Percentiles rank a stretch among this genome's conserved stretches.
These are phyloP conservation scores for Musa balbisiana DNA, from an alignment of 202 grass and related monocot genomes.

Conservation along the genomic window DNA sequence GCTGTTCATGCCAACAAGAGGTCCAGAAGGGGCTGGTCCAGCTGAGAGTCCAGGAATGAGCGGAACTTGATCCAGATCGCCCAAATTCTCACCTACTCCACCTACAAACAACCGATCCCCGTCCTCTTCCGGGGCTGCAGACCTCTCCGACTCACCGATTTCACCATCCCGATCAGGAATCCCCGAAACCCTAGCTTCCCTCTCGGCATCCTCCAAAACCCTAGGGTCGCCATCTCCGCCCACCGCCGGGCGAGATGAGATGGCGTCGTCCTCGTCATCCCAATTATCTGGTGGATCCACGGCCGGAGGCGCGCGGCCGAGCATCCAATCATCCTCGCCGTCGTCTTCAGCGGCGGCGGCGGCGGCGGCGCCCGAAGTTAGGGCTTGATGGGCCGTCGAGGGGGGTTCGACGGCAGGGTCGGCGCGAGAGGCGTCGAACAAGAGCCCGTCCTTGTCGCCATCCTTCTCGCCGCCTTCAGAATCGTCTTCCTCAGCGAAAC, in stretches of 20 bases:
- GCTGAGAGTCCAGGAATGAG: constrained; percentile 20
- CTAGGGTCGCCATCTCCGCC: constrained; percentile 1
- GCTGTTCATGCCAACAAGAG: neutral
- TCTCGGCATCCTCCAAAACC: constrained; percentile 17
- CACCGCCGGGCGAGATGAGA: constrained; percentile 12
- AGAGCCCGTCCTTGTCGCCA: neutral
- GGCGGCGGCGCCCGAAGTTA: neutral
- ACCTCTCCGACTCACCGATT: neutral
- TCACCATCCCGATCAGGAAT: neutral
- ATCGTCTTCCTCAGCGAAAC: constrained; percentile 19
- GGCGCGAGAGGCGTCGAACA: neutral
- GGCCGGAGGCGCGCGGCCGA: constrained; percentile 38
- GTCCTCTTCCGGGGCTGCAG: neutral
- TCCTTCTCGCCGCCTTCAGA: constrained; percentile 2
- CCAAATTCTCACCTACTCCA: constrained; percentile 27
- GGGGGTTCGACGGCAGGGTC: neutral
- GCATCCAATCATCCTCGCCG: constrained; percentile 68
- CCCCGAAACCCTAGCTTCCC: constrained; percentile 33
- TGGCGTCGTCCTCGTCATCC: constrained; percentile 41
- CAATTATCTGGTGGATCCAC: constrained; percentile 59
- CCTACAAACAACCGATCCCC: constrained; percentile 6
- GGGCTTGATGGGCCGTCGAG: neutral
- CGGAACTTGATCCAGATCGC: constrained; percentile 6
- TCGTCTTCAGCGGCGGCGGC: constrained; percentile 2
- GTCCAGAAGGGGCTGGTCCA: constrained; percentile 4